Conservation (phyloP, 805 yeast genomes). For the Komagataella kurtzmanii region DNA sequence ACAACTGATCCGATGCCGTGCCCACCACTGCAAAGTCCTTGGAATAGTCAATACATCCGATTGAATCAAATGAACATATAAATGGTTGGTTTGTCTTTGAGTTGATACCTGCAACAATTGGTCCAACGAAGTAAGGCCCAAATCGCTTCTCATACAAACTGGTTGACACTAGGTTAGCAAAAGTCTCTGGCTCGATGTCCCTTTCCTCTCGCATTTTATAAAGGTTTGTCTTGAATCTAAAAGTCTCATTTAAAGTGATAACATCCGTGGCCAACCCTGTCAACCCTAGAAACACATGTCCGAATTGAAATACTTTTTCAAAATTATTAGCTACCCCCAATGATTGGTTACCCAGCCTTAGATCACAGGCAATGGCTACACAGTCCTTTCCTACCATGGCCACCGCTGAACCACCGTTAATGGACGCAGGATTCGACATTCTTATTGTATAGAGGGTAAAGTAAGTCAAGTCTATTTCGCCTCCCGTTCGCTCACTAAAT, state of each 20-base stretch:
- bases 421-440: constrained; percentile 29
- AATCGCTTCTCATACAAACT: constrained; percentile 83
- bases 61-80: constrained; percentile 89
- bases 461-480: not conserved
- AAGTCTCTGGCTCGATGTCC: constrained; percentile 81
- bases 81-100: constrained; percentile 76
- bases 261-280: constrained; percentile 96
- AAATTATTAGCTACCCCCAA: constrained; percentile 86
- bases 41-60: constrained; percentile 93
- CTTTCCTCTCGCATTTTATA: constrained; percentile 89
- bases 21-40: constrained; percentile 93
- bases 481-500: not conserved
- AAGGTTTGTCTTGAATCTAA: constrained; percentile 75
- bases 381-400: constrained; percentile 99
- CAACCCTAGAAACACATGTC: constrained; percentile 77
- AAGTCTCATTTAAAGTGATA: constrained; percentile 66
- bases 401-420: constrained; percentile 82
- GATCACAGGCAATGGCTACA: constrained; percentile 93
- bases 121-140: constrained; percentile 96
- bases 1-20: constrained; percentile 91
- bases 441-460: constrained; percentile 1
- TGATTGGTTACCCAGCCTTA: constrained; percentile 88
- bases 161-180: constrained; percentile 85
- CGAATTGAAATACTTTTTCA: constrained; percentile 82
- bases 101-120: constrained; percentile 90